Evolutionary conservation across 441 rosid species (phyloP).

Genomic region (Gossypium davidsonii): DNA sequence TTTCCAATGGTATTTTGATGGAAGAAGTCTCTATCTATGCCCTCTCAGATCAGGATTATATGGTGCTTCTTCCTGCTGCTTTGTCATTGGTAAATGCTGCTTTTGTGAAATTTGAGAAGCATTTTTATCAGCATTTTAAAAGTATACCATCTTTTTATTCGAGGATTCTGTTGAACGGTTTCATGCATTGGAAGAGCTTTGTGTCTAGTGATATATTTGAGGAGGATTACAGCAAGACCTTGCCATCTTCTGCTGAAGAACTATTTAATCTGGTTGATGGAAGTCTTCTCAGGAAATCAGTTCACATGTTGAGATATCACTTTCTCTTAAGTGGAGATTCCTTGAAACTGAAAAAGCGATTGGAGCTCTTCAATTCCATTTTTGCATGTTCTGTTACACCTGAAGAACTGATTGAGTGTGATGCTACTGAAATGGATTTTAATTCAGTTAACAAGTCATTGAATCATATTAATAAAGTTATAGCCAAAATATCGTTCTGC

Average conservation of each 20-base stretch:
- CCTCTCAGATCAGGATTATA: conserved; percentile 50
- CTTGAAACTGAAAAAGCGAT: conserved; percentile 36
- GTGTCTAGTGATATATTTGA: conserved; percentile 46
- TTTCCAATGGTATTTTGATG: conserved; percentile 15
- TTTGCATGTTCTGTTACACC: conserved; percentile 30
- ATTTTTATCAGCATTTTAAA: conserved; percentile 29
- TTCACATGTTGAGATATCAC: conserved; percentile 55
- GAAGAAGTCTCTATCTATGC: conserved; percentile 21
- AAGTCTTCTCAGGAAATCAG: conserved; percentile 73
- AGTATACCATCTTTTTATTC: conserved; percentile 54
- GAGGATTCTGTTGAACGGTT: conserved; percentile 46
- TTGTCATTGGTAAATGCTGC: conserved; percentile 46
- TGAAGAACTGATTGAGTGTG: conserved; percentile 53
- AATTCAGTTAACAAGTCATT: conserved; percentile 38
- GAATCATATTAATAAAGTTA: conserved; percentile 52
- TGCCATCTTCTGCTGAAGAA: conserved; percentile 46
- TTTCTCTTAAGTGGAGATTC: conserved; percentile 42
- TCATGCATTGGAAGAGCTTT: conserved; percentile 58
- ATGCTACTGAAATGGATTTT: conserved; percentile 39
- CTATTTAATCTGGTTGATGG: conserved; percentile 46
- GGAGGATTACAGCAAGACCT: conserved; percentile 47
- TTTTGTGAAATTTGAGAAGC: conserved; percentile 43
- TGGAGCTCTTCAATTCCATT: conserved; percentile 53
- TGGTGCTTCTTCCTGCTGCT: conserved; percentile 72
- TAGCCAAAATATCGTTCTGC: conserved; percentile 55